Percentiles rank a stretch among this genome's conserved stretches.
Evolutionary conservation across 176 grass and related monocot species (phyloP).

Genomic region (Coix lacrymajobi): DNA sequence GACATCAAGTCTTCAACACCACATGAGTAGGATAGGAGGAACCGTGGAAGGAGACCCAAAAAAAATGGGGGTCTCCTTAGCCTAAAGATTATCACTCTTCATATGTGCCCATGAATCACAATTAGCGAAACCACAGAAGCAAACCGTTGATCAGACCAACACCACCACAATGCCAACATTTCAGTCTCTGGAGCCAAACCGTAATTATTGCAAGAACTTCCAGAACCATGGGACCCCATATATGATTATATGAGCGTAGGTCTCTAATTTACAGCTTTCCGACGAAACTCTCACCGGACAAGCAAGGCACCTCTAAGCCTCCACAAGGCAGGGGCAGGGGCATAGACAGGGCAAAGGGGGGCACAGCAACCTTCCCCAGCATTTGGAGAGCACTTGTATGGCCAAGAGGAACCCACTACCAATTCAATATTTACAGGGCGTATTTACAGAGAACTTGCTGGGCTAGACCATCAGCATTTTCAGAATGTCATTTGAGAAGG

Average conservation of each 20-base stretch:
- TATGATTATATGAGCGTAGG: slow-evolving; percentile 23
- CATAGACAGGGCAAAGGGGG: neutral
- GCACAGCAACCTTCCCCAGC: slow-evolving; percentile 5
- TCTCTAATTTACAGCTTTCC: slow-evolving; percentile 31
- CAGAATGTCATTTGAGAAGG: neutral
- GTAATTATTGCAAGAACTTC: neutral
- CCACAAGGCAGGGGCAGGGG: neutral
- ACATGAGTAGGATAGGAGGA: neutral
- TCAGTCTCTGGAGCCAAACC: neutral
- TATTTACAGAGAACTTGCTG: slow-evolving; percentile 33
- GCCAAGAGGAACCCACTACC: neutral
- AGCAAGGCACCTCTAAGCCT: slow-evolving; percentile 7
- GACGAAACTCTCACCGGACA: neutral
- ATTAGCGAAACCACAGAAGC: neutral
- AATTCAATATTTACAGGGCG: slow-evolving; percentile 32
- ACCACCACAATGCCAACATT: neutral
- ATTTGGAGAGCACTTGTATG: slow-evolving; percentile 16
- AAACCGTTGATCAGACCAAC: neutral
- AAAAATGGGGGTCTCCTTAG: neutral
- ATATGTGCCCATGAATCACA: neutral
- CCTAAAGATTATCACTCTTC: neutral
- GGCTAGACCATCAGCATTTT: slow-evolving; percentile 7
- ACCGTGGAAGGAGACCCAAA: neutral
- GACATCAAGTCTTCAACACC: no score
- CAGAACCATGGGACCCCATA: slow-evolving; percentile 14